Percentiles rank a stretch among this genome's conserved stretches.
Evolutionary conservation across 1,139 yeast genomes (phyloP).

Genomic region (Yamadazyma dushanensis): DNA sequence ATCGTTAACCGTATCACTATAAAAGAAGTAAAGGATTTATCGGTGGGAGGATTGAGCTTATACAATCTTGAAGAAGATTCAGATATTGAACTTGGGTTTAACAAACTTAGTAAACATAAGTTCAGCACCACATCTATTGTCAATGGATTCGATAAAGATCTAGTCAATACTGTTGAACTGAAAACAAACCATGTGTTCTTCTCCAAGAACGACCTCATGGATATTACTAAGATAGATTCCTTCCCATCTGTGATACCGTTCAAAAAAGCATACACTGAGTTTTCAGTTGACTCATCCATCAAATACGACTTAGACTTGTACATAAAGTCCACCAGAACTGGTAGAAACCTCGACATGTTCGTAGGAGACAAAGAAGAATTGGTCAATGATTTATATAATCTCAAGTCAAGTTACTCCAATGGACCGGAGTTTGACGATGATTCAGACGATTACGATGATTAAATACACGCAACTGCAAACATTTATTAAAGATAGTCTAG

Average conservation of each 20-base stretch:
- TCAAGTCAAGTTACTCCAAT: conserved; percentile 11
- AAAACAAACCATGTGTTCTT: conserved; percentile 15
- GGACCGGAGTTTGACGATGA: conserved; percentile 21
- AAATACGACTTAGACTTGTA: conserved; percentile 47
- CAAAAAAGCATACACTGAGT: conserved; percentile 26
- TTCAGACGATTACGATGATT: conserved; percentile 19
- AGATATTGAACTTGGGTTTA: conserved; percentile 16
- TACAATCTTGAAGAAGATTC: conserved; percentile 6
- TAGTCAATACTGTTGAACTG: conserved; percentile 19
- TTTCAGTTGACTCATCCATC: conserved; percentile 50
- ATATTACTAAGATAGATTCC: conserved; percentile 31
- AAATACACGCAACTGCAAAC: not conserved
- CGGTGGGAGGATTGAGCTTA: conserved; percentile 8
- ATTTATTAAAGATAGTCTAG: no score
- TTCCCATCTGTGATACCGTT: conserved; percentile 26
- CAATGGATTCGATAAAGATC: conserved; percentile 17
- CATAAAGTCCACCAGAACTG: conserved; percentile 40
- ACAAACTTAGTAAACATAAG: conserved; percentile 7
- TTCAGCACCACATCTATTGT: conserved; percentile 16
- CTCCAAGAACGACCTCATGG: conserved; percentile 14
- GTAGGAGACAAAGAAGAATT: conserved; percentile 71
- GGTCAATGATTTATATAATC: conserved; percentile 48
- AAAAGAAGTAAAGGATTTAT: conserved; percentile 6
- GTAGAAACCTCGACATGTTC: conserved; percentile 29
- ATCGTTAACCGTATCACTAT: conserved; percentile 29